These are phyloP conservation scores for Teratosphaeria pseudoeucalypti DNA, from an alignment of 2,329 filamentous ascomycete species.

Conservation along the genomic window DNA sequence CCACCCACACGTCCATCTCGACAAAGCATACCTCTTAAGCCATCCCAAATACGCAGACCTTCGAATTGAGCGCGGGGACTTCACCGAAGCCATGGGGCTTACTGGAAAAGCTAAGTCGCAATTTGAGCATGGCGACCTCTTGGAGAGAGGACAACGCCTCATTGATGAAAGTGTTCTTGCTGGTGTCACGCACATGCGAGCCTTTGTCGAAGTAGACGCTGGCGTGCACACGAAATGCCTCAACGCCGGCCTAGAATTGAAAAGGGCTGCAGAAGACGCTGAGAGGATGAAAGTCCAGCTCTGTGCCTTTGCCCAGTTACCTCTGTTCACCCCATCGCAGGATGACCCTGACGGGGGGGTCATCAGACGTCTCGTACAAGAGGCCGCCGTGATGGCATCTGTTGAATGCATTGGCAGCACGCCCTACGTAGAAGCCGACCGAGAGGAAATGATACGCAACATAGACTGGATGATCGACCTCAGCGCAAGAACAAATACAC, in stretches of 20 bases:
- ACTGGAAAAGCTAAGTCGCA: slow-evolving; percentile 51
- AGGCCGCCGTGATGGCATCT: slow-evolving; percentile 30
- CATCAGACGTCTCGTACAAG: slow-evolving; percentile 42
- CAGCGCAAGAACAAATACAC: slow-evolving; percentile 41
- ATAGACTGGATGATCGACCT: slow-evolving; percentile 52
- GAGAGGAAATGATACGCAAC: slow-evolving; percentile 43
- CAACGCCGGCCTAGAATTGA: slow-evolving; percentile 47
- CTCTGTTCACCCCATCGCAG: slow-evolving; percentile 46
- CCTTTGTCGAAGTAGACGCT: slow-evolving; percentile 61
- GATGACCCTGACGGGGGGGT: slow-evolving; percentile 30
- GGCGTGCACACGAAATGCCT: slow-evolving; percentile 49
- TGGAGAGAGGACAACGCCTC: slow-evolving; percentile 53
- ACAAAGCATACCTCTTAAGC: slow-evolving; percentile 53
- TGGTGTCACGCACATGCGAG: slow-evolving; percentile 59
- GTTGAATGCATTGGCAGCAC: slow-evolving; percentile 57
- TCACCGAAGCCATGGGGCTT: slow-evolving; percentile 53
- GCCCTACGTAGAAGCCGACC: slow-evolving; percentile 55
- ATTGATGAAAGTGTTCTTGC: slow-evolving; percentile 53
- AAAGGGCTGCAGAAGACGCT: slow-evolving; percentile 37
- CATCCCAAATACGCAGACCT: slow-evolving; percentile 51
- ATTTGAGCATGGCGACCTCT: slow-evolving; percentile 53
- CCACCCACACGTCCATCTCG: slow-evolving; percentile 64
- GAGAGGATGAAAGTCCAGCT: slow-evolving; percentile 52
- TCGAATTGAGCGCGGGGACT: slow-evolving; percentile 50
- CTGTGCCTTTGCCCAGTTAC: slow-evolving; percentile 61